Percentiles rank a stretch among this genome's conserved stretches.
Evolutionary conservation across 768 basidiomycete genomes (phyloP).

Genomic region (Suillus spraguei): DNA sequence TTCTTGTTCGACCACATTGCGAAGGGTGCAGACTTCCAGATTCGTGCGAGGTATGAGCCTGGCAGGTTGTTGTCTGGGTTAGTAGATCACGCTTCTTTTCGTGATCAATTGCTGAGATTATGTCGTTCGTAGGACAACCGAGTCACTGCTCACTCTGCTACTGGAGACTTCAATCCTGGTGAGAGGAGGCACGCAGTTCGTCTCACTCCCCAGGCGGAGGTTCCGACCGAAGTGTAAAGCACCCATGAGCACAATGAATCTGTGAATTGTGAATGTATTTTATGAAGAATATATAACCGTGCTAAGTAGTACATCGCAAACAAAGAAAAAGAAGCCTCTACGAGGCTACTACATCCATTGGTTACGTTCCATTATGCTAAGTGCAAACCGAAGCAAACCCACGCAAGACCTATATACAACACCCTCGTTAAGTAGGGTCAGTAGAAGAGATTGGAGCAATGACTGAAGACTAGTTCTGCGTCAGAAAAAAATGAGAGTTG

Average conservation of each 20-base stretch:
- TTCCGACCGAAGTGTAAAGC: constrained; percentile 38
- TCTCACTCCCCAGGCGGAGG: constrained; percentile 52
- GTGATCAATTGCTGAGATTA: constrained; percentile 4
- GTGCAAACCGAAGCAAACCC: constrained; percentile 3
- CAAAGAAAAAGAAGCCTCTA: constrained; percentile 3
- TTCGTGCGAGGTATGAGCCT: constrained; percentile 50
- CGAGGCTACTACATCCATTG: not conserved
- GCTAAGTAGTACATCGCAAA: constrained; percentile 8
- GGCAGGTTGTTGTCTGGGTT: constrained; percentile 63
- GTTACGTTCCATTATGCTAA: constrained; percentile 7
- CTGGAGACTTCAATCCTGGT: constrained; percentile 39
- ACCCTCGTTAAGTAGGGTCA: constrained; percentile 7
- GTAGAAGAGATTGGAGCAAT: constrained; percentile 2
- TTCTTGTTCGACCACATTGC: constrained; percentile 57
- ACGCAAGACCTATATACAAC: constrained; percentile 1
- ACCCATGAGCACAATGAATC: not conserved
- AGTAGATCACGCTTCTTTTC: constrained; percentile 16
- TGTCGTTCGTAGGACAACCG: constrained; percentile 43
- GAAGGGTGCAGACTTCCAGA: constrained; percentile 53
- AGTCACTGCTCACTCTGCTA: constrained; percentile 49
- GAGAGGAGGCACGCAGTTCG: constrained; percentile 48
- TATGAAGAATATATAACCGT: not conserved
- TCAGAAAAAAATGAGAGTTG: constrained; percentile 9
- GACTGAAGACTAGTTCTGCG: not conserved
- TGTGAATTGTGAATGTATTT: constrained; percentile 1